Conservation (phyloP, 768 basidiomycete species). For the Kwoniella shandongensis region DNA sequence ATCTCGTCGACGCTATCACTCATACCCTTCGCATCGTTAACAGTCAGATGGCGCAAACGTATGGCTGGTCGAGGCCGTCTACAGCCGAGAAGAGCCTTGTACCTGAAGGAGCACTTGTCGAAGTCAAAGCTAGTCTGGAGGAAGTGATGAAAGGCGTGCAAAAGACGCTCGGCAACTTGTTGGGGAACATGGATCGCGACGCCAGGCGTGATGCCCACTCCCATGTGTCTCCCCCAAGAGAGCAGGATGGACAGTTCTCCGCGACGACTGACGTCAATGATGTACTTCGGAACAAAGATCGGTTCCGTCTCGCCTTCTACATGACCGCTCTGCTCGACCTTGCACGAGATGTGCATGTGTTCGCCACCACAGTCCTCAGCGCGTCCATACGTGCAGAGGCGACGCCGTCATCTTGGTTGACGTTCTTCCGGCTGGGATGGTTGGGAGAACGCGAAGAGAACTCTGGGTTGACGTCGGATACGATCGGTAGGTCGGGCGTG, state of each 20-base stretch:
- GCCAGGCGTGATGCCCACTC: background rate
- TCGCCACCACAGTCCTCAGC: slow-evolving; percentile 19
- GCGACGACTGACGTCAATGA: slow-evolving; percentile 13
- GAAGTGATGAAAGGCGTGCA: slow-evolving; percentile 11
- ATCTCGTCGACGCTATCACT: slow-evolving; percentile 15
- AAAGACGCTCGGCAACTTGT: background rate
- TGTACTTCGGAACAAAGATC: slow-evolving; percentile 19
- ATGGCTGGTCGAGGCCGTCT: background rate
- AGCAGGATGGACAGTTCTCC: no score
- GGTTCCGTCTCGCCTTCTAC: slow-evolving; percentile 44
- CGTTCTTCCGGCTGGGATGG: slow-evolving; percentile 15
- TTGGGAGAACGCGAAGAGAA: slow-evolving; percentile 14
- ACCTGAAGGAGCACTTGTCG: slow-evolving; percentile 6
- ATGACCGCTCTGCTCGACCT: slow-evolving; percentile 44
- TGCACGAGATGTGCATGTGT: slow-evolving; percentile 29
- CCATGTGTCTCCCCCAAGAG: background rate
- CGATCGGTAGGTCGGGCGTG: background rate
- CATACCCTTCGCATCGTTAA: slow-evolving; percentile 2
- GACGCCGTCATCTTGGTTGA: slow-evolving; percentile 13
- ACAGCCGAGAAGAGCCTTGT: background rate
- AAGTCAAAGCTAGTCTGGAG: slow-evolving; percentile 11
- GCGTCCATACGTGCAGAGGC: background rate
- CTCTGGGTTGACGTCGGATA: background rate
- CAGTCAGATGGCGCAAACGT: slow-evolving; percentile 1
- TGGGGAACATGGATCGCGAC: background rate